phyloP scores from a whole-genome alignment of 2,329 filamentous ascomycete species.

The Dothistroma pini region DNA sequence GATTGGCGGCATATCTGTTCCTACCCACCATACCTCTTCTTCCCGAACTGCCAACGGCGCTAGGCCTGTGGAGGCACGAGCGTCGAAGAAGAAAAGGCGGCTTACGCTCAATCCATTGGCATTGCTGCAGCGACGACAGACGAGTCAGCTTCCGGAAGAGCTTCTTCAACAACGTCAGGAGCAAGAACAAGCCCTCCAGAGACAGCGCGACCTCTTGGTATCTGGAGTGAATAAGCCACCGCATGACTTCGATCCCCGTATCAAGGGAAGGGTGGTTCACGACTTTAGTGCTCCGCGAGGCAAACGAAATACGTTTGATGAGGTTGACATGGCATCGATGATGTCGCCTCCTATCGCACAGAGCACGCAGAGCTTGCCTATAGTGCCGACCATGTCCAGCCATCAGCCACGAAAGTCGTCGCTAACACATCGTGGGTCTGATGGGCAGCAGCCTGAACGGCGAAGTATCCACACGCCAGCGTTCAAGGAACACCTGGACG shows the following conservation, averaged over 20 bases:
- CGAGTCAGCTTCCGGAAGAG: constrained; percentile 37
- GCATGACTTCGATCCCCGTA: constrained; percentile 61
- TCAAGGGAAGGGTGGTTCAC: constrained; percentile 60
- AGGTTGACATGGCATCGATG: constrained; percentile 13
- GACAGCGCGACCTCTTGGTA: constrained; percentile 50
- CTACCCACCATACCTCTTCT: constrained; percentile 32
- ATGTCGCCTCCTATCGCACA: not conserved
- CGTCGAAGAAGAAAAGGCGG: constrained; percentile 34
- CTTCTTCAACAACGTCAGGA: constrained; percentile 22
- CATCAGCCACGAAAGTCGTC: constrained; percentile 22
- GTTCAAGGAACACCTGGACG: constrained; percentile 60
- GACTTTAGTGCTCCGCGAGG: constrained; percentile 60
- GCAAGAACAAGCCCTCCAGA: constrained; percentile 43
- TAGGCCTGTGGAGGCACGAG: constrained; percentile 25
- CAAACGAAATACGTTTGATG: constrained; percentile 31
- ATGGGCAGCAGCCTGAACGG: constrained; percentile 9
- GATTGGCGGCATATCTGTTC: constrained; percentile 36
- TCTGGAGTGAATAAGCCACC: constrained; percentile 49
- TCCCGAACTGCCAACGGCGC: constrained; percentile 11
- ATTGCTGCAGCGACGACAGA: constrained; percentile 55
- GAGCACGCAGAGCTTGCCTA: constrained; percentile 6
- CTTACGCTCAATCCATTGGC: constrained; percentile 58
- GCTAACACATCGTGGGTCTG: constrained; percentile 15
- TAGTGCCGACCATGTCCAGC: constrained; percentile 7
- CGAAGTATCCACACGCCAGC: constrained; percentile 52